These are phyloP conservation scores for Verbena officinalis DNA, from an alignment of 257 asterid species.

Conservation along the genomic window DNA sequence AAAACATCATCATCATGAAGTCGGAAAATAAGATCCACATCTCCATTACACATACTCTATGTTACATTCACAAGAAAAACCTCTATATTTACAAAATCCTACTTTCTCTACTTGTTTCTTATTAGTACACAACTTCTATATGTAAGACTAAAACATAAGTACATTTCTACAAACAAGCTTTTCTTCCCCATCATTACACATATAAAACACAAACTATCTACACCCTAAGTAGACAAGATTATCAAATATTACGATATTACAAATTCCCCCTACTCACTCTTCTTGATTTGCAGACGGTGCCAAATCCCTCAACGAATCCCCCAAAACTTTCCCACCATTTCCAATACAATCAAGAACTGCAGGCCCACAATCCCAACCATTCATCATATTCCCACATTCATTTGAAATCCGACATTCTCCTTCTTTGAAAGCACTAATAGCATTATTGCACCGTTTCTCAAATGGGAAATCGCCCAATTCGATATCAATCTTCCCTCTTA, in stretches of 20 bases:
- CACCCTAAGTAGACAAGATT: constrained; percentile 9
- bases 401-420: constrained; percentile 26
- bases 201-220: not conserved
- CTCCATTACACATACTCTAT: not conserved
- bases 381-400: constrained; percentile 19
- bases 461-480: constrained; percentile 53
- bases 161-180: constrained; percentile 7
- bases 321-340: constrained; percentile 18
- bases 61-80: not conserved
- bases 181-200: not conserved
- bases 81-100: not conserved
- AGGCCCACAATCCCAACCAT: constrained; percentile 31
- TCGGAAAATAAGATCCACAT: not conserved
- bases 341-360: constrained; percentile 17
- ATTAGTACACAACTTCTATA: not conserved
- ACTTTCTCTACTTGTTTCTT: not conserved
- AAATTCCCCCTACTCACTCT: constrained; percentile 10
- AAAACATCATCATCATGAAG: not conserved
- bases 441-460: constrained; percentile 28
- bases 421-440: constrained; percentile 11
- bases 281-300: constrained; percentile 26
- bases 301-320: constrained; percentile 16
- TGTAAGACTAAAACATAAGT: not conserved
- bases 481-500: constrained; percentile 50
- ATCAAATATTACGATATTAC: not conserved